Evolutionary conservation across 495 filamentous ascomycete species (phyloP).

Genomic region (Usnea hakonensis): DNA sequence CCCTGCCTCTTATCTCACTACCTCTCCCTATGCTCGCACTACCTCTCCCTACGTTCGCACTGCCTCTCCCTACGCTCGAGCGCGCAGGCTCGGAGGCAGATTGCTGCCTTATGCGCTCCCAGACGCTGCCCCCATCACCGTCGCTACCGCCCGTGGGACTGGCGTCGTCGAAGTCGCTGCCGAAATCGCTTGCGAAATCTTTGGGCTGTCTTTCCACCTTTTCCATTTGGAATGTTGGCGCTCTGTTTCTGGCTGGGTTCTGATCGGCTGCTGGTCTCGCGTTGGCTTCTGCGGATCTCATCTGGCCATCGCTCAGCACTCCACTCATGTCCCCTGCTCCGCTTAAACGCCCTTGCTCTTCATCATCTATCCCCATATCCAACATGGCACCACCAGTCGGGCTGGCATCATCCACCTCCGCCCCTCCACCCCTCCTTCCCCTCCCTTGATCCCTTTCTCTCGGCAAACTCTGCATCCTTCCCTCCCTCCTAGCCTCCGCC

Average conservation of each 20-base stretch:
- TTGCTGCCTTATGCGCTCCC: constrained; percentile 22
- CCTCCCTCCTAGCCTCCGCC: constrained; percentile 15
- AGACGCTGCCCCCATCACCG: constrained; percentile 9
- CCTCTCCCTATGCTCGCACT: too few species aligned
- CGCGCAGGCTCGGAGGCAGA: background rate
- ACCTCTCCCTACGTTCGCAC: background rate
- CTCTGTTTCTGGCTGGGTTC: constrained; percentile 5
- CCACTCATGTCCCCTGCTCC: constrained; percentile 1
- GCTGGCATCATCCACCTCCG: constrained; percentile 18
- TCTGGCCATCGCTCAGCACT: constrained; percentile 15
- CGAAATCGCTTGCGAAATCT: constrained; percentile 8
- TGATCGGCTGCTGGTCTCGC: background rate
- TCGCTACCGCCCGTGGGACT: constrained; percentile 4
- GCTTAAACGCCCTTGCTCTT: background rate
- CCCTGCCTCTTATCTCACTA: background rate
- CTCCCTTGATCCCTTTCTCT: background rate
- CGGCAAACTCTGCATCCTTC: constrained; percentile 2
- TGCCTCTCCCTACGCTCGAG: background rate
- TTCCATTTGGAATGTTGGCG: constrained; percentile 15
- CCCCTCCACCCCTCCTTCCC: constrained; percentile 1
- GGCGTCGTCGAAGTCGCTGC: constrained; percentile 11
- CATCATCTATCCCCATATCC: constrained; percentile 9
- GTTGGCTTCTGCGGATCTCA: constrained; percentile 7
- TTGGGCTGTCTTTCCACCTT: constrained; percentile 12
- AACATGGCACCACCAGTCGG: constrained; percentile 23